These are phyloP conservation scores for Macrophomina phaseolina DNA, from an alignment of 2,329 filamentous ascomycete species.

Conservation along the genomic window DNA sequence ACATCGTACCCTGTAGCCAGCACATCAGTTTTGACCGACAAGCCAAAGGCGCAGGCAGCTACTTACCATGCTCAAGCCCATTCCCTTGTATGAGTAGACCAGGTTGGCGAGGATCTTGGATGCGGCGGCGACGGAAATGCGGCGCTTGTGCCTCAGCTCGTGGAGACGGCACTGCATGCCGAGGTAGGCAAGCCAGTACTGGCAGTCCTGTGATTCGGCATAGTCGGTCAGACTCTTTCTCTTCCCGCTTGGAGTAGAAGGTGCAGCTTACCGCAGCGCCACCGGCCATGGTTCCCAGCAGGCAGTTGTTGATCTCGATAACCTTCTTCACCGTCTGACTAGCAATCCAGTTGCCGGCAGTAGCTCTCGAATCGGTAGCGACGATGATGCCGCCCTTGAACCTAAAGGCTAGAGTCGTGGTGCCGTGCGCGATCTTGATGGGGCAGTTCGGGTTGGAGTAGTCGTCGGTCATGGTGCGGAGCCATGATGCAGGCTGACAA, in stretches of 20 bases:
- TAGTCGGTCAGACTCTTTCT: constrained; percentile 30
- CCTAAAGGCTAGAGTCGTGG: constrained; percentile 95
- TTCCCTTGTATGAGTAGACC: constrained; percentile 98
- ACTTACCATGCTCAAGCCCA: constrained; percentile 86
- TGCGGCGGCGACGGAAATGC: constrained; percentile 95
- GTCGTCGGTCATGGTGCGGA: constrained; percentile 96
- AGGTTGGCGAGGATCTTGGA: constrained; percentile 99
- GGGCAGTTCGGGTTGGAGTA: constrained; percentile 94
- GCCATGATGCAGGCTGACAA: constrained; percentile 84
- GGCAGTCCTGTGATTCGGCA: constrained; percentile 73
- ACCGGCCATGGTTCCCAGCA: constrained; percentile 97
- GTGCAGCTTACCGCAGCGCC: constrained; percentile 76
- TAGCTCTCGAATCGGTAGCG: constrained; percentile 95
- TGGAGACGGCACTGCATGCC: constrained; percentile 99
- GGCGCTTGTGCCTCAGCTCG: constrained; percentile 98
- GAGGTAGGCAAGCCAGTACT: constrained; percentile 99
- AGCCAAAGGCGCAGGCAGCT: no score
- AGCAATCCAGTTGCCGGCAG: constrained; percentile 98
- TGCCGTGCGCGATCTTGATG: constrained; percentile 99
- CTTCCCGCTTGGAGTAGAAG: neutral
- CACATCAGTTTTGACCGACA: neutral
- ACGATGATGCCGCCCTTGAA: constrained; percentile 99
- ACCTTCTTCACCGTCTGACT: constrained; percentile 99
- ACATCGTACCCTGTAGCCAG: constrained; percentile 79
- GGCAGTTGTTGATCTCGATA: constrained; percentile 93